phyloP scores from a whole-genome alignment of 352 stramenopile genomes.

The Plasmopara muralis region DNA sequence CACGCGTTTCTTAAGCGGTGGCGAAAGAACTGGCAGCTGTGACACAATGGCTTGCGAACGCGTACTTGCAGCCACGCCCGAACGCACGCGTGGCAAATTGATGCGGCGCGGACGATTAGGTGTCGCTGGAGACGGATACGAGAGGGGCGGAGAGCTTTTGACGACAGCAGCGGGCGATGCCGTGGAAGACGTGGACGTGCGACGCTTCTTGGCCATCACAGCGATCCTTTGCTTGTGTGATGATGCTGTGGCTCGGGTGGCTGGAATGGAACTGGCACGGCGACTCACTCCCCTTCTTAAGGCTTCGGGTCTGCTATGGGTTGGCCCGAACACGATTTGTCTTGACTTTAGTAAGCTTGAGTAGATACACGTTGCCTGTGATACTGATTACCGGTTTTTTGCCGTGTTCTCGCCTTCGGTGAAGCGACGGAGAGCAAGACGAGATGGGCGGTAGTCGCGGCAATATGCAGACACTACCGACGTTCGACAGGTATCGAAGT shows the following conservation, averaged over 20 bases:
- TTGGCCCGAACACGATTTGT: too few species aligned
- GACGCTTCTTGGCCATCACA: constrained; percentile 35
- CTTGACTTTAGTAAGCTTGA: too few species aligned
- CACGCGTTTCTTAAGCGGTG: constrained; percentile 46
- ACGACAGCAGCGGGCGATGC: constrained; percentile 14
- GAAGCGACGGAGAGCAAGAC: constrained; percentile 9
- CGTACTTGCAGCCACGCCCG: constrained; percentile 26
- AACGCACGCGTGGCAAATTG: constrained; percentile 18
- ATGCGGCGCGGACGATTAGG: constrained; percentile 15
- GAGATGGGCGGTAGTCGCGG: constrained; percentile 5
- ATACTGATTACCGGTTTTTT: constrained; percentile 17
- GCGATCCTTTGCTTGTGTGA: constrained; percentile 2
- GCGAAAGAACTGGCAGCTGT: constrained; percentile 32
- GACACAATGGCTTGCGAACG: constrained; percentile 20
- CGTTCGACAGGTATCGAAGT: too few species aligned
- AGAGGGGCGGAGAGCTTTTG: constrained; percentile 26
- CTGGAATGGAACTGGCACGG: constrained; percentile 18
- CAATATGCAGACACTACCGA: too few species aligned
- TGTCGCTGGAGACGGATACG: constrained; percentile 18
- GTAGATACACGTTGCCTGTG: neutral
- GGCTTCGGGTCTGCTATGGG: too few species aligned
- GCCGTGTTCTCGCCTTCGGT: constrained; percentile 2
- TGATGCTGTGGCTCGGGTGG: constrained; percentile 3
- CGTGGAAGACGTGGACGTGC: constrained; percentile 17
- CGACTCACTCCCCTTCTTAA: constrained; percentile 10